Evolutionary conservation across 2,329 filamentous ascomycete species (phyloP), one percentile per base, ranked within the genome.

Genomic region (Davidsoniella eucalypti): DNA sequence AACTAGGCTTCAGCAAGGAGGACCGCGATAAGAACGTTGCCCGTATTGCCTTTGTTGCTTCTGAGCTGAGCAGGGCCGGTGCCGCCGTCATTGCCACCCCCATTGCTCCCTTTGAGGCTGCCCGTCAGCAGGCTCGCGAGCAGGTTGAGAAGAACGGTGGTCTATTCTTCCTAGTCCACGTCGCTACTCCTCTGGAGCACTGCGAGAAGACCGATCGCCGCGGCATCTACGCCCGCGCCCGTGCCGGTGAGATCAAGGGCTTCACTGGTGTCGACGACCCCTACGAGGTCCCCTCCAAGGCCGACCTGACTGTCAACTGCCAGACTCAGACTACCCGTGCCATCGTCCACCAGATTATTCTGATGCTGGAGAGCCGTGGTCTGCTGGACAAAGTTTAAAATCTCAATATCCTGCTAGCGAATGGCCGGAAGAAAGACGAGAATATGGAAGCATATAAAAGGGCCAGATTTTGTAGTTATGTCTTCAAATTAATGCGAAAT

Each of bases 201-300:
- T 85, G 82, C 63, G 92, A 98, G 76, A 86, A 85, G 78, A 95
- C 87, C 26, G 92, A 98, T 68, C 88, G 87, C 72, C 76, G 83
- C 54, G 92, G 92, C 54, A 81, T 94, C 62, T 98, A 96, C 68
- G 75, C 75, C 57, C 77, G 78, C 64, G 92, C 92, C 39, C 78
- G 92, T 55, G 75, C 73, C 17, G 92, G 92, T 52, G 84, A 94
- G 71, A 93, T 98, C 68, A 92, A 88, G 78, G 88, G 88, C 56
- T 98, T 98, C 76, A 98, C 92, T 6, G 92, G 92, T 60, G 87
- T 98, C 52, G 90, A 96, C 63, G 90, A 96, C 70, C 88, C 92
- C 45, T 98, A 98, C 63, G 92, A 98, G 79, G 63, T 67, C 18
- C 92, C 92, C 8, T 60, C 68, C 57, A 87, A 90, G 68, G 77